Evolutionary conservation across 805 yeast species (phyloP), one percentile per base, ranked within the genome.

Genomic region (Saccharomyces jurei): DNA sequence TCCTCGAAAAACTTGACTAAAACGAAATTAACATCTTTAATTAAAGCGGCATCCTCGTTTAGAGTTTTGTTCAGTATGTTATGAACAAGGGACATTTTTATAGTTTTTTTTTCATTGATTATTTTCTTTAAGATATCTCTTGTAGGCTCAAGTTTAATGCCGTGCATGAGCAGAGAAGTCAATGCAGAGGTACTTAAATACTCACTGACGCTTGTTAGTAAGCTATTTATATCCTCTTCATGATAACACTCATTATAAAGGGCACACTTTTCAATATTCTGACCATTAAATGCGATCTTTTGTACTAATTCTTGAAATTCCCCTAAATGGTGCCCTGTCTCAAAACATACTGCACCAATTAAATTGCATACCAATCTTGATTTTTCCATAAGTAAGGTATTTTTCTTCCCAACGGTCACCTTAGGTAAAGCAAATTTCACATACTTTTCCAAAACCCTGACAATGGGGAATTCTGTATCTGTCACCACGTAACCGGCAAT

Each of bases 401-500:
- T 36, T 17, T 17, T 21, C 17, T n/a, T 36, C 1, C 17, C 25
- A 5, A 8, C 11, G 44, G 4, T 17, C 17, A 36, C 4, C 21
- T 36, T 36, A 10, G 44, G 44, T 17, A 36, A 17, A n/a, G 44
- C 44, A 17, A 36, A 36, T 8, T n/a, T 36, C 21, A 36, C 8
- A 36, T 36, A 36, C 44, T 22, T 36, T n/a, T 36, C 44, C 44
- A 36, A 36, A 36, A 36, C 44, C 10, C 17, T 17, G 22, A 36
- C 11, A 21, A 36, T 36, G 6, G 44, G 44, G 11, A 36, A 36
- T 36, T 17, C 44, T 9, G 27, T 22, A 49, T 58, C 58, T 2
- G 58, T 32, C 14, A 54, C 49, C 8, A 65, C 48, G 57, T 72
- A 79, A 51, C 76, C 74, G 0, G 83, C 83, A 52, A 78, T 57